phyloP scores from a whole-genome alignment of 371 early-diverging fungal species.

The Globomyces sp. region DNA sequence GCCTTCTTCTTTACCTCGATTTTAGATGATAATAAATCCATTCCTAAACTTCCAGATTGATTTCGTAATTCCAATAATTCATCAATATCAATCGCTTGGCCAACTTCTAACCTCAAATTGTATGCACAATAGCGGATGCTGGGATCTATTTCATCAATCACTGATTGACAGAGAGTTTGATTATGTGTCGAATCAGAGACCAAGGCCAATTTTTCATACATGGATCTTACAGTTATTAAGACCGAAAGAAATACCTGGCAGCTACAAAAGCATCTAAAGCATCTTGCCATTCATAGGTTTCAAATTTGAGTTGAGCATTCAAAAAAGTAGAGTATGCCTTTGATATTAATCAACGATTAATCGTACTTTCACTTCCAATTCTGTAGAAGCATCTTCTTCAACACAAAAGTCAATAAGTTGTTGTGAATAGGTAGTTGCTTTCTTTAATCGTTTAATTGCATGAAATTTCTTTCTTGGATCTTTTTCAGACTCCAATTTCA shows the following conservation, averaged over 20 bases:
- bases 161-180: slow-evolving; percentile 60
- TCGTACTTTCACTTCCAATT: slow-evolving; percentile 60
- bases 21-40: slow-evolving; percentile 20
- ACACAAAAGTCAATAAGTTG: slow-evolving; percentile 48
- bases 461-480: slow-evolving; percentile 68
- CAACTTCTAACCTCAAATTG: slow-evolving; percentile 54
- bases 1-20: slow-evolving; percentile 15
- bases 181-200: slow-evolving; percentile 20
- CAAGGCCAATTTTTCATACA: slow-evolving; percentile 65
- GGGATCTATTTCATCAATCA: slow-evolving; percentile 76
- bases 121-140: slow-evolving; percentile 80
- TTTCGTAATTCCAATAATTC: slow-evolving; percentile 47
- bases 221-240: slow-evolving; percentile 12
- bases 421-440: slow-evolving; percentile 58
- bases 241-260: slow-evolving; percentile 39
- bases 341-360: no score
- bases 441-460: slow-evolving; percentile 59
- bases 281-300: slow-evolving; percentile 67
- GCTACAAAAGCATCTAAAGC: slow-evolving; percentile 65
- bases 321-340: slow-evolving; percentile 62
- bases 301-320: slow-evolving; percentile 65
- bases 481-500: slow-evolving; percentile 58
- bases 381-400: slow-evolving; percentile 37
- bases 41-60: slow-evolving; percentile 18
- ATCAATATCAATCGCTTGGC: slow-evolving; percentile 45